These are phyloP conservation scores for Thermoascus crustaceus DNA, from an alignment of 2,329 filamentous ascomycete species.

Conservation along the genomic window DNA sequence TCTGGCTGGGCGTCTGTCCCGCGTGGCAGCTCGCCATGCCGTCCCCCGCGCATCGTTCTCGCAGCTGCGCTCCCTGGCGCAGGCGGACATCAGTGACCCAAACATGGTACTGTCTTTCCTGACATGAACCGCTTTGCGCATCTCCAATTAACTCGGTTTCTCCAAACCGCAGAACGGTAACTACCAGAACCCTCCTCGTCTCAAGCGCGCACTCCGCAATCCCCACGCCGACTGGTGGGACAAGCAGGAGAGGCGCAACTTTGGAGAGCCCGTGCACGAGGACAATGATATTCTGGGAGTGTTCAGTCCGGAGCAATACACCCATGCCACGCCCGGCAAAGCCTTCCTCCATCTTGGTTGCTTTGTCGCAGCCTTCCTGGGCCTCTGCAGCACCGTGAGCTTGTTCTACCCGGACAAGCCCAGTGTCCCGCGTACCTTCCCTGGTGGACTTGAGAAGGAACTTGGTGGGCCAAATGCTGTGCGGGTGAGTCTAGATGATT, in stretches of 20 bases:
- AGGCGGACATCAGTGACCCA: conserved; percentile 34
- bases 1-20: conserved; percentile 35
- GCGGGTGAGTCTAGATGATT: conserved; percentile 49
- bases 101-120: conserved; percentile 28
- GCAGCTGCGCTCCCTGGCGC: conserved; percentile 30
- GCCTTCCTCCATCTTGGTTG: conserved; percentile 59
- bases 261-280: conserved; percentile 91
- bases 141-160: conserved; percentile 13
- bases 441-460: conserved; percentile 62
- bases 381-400: conserved; percentile 60
- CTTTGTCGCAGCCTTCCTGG: conserved; percentile 58
- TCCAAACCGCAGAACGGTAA: conserved; percentile 33
- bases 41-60: conserved; percentile 36
- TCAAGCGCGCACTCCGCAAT: conserved; percentile 89
- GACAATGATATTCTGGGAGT: conserved; percentile 90
- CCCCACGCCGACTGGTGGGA: conserved; percentile 95
- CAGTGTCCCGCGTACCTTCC: conserved; percentile 60
- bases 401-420: conserved; percentile 63
- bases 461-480: conserved; percentile 61
- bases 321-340: conserved; percentile 66
- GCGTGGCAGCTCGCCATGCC: conserved; percentile 30
- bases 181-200: conserved; percentile 43
- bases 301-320: conserved; percentile 84
- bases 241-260: conserved; percentile 93
- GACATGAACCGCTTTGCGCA: conserved; percentile 1